Conservation (phyloP, 768 basidiomycete species). For the Tulasnella sp. region DNA sequence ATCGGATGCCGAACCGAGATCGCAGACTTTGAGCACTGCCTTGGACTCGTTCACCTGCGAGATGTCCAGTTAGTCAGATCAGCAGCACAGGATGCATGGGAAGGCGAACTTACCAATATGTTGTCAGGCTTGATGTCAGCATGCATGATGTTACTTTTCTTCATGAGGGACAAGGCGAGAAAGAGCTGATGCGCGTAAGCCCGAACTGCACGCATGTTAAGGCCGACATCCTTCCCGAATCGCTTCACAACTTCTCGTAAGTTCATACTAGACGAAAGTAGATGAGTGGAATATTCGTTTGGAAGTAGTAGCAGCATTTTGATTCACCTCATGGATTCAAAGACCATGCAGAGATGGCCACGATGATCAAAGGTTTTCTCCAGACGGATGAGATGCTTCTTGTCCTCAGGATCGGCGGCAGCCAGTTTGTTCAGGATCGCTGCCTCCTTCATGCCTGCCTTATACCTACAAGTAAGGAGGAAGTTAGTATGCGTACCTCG, state of each 20-base stretch:
- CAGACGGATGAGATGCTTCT: slow-evolving; percentile 89
- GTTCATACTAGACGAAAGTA: slow-evolving; percentile 62
- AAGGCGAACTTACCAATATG: slow-evolving; percentile 55
- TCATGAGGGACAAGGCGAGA: slow-evolving; percentile 69
- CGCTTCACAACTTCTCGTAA: slow-evolving; percentile 95
- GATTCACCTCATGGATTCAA: slow-evolving; percentile 78
- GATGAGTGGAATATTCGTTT: not conserved
- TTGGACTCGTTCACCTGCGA: slow-evolving; percentile 90
- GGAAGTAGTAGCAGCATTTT: not conserved
- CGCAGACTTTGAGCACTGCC: slow-evolving; percentile 86
- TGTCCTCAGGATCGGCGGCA: slow-evolving; percentile 90
- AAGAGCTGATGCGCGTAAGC: slow-evolving; percentile 98
- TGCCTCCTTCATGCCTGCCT: slow-evolving; percentile 85
- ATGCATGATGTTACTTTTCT: slow-evolving; percentile 90
- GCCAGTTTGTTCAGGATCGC: slow-evolving; percentile 78
- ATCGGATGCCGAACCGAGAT: slow-evolving; percentile 94
- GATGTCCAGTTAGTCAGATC: not conserved
- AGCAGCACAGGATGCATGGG: not conserved
- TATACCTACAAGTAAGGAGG: slow-evolving; percentile 50
- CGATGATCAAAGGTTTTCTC: slow-evolving; percentile 94
- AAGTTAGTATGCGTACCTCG: slow-evolving; percentile 6
- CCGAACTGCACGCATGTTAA: slow-evolving; percentile 93
- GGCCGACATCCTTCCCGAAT: slow-evolving; percentile 94
- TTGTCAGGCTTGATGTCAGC: slow-evolving; percentile 99
- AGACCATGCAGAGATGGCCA: slow-evolving; percentile 91